Evolutionary conservation across 1,284 basidiomycete species (phyloP), one percentile per base, ranked within the genome.

Genomic region (Cryptococcus floricola): DNA sequence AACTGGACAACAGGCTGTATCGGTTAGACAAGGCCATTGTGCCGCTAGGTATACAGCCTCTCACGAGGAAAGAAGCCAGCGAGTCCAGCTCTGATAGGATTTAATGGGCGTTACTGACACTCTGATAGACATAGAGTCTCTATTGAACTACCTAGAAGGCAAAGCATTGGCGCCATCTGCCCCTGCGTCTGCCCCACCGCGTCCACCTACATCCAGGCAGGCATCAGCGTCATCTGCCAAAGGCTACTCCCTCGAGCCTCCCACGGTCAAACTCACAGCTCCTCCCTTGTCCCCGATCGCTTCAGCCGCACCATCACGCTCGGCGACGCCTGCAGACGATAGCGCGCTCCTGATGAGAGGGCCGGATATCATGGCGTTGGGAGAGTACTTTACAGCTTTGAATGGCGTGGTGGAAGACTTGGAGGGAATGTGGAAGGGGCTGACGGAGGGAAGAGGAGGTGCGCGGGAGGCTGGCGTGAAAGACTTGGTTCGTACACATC

Each of bases 11-110:
- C 0, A 64, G 76, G n/a, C 57, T 77, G 6, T 70, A 68, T 3
- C 56, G 72, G 18, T 60, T 77, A 4, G 76, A 77, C 63, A 77
- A 76, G 62, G 71, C 72, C 1, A 74, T 77, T 25, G 68, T 69
- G 9, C 75, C 74, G 5, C 64, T 77, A 9, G 76, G 76, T 2
- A 63, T 77, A 18, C 70, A 73, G 48, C 69, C 73, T 9, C 50
- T 68, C 44, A 66, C 69, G 18, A 60, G 60, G 39, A 74, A 71
- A 52, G 65, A 64, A n/a, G 39, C 60, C 12, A 69, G 69, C 65
- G 47, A 53, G 69, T 58, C 42, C 2, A 19, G 38, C 42, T 49
- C 38, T 4, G 44, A 34, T 37, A 23, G 23, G 23, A 19, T 23
- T 4, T 9, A 38, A n/a, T 12, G 8, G 13, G n/a, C 10, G 18